Evolutionary conservation across 495 filamentous ascomycete species (phyloP).

Genomic region (Lepraria neglecta): DNA sequence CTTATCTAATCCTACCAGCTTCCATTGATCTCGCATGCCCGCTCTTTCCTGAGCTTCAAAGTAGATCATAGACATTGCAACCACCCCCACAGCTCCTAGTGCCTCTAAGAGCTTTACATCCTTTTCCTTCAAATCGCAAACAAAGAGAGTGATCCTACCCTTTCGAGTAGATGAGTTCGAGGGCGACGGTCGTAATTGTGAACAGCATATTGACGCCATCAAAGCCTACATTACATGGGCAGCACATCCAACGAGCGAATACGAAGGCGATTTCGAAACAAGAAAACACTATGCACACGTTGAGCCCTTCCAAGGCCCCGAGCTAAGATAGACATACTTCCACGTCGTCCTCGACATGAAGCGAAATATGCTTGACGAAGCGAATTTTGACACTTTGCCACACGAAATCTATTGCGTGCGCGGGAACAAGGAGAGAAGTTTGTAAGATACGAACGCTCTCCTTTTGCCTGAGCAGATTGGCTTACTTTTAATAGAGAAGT

Average conservation of each 20-base stretch:
- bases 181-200: neutral
- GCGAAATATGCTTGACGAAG: neutral
- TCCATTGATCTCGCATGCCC: no score
- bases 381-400: neutral
- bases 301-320: neutral
- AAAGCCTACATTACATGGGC: neutral
- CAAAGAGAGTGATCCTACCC: neutral
- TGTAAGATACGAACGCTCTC: neutral
- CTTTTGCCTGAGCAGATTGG: neutral
- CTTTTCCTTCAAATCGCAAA: neutral
- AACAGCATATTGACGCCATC: neutral
- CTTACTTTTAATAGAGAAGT: conserved; percentile 1
- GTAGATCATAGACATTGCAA: no score
- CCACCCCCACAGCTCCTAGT: no score
- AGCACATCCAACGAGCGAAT: neutral
- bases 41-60: no score
- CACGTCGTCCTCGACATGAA: neutral
- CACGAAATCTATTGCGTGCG: conserved; percentile 2
- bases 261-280: neutral
- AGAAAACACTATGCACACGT: neutral
- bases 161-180: neutral
- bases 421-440: neutral
- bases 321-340: neutral
- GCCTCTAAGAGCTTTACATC: neutral
- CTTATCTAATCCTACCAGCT: no score